Conservation (phyloP, 495 filamentous ascomycete genomes). For the Penicillium egyptiacum region DNA sequence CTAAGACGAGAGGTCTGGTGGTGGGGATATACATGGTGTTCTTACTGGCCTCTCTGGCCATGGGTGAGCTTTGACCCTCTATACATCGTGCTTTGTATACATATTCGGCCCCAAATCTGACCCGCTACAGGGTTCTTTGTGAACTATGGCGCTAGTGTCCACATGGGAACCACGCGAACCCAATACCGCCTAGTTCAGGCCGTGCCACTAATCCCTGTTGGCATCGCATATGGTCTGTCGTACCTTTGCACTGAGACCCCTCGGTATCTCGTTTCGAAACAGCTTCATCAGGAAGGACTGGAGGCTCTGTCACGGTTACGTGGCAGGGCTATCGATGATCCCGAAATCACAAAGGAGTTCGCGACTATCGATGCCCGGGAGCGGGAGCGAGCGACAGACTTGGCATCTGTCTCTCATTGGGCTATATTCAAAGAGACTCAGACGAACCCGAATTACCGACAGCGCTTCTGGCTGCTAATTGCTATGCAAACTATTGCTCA, state of each 20-base stretch:
- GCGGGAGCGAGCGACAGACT: constrained; percentile 27
- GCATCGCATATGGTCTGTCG: constrained; percentile 38
- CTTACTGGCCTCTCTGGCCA: constrained; percentile 36
- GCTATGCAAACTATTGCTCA: constrained; percentile 48
- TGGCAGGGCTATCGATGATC: constrained; percentile 31
- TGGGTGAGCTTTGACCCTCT: constrained; percentile 32
- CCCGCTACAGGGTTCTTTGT: constrained; percentile 45
- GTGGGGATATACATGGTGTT: constrained; percentile 54
- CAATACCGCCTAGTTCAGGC: constrained; percentile 49
- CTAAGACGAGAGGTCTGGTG: constrained; percentile 48
- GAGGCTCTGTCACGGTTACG: constrained; percentile 43
- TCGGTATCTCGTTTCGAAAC: constrained; percentile 42
- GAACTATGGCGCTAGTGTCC: constrained; percentile 44
- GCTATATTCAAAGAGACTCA: constrained; percentile 45
- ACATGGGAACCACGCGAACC: constrained; percentile 39
- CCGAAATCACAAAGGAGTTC: constrained; percentile 37
- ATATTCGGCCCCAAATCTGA: neutral
- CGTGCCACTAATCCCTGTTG: constrained; percentile 44
- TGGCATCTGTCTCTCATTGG: constrained; percentile 39
- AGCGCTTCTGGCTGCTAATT: constrained; percentile 49
- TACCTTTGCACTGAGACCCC: constrained; percentile 44
- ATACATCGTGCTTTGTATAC: neutral
- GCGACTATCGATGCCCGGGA: constrained; percentile 36
- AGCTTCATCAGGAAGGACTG: constrained; percentile 34
- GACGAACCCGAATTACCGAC: constrained; percentile 42